Conservation (phyloP, 2,329 filamentous ascomycete genomes). For the Penicillium janthinellum region DNA sequence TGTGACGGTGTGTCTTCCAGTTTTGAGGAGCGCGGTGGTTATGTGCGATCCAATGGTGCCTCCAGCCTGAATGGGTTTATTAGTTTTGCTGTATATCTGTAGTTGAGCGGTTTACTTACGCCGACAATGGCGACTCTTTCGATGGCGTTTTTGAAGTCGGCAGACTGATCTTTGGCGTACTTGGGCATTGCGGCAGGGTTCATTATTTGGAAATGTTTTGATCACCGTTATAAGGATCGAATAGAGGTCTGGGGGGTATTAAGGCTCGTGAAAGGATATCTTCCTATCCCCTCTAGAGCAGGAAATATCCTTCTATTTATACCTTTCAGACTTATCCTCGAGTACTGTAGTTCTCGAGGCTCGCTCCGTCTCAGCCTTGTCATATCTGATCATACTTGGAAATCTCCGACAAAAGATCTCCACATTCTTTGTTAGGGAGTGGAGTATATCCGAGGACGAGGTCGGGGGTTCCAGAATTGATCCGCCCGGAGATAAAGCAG, state of each 20-base stretch:
- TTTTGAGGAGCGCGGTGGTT: background rate
- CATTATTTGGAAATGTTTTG: too few species aligned
- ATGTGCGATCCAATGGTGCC: conserved; percentile 8
- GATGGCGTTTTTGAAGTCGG: conserved; percentile 8
- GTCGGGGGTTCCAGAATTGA: too few species aligned
- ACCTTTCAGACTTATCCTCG: background rate
- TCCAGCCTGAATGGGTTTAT: conserved; percentile 2
- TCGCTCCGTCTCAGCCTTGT: background rate
- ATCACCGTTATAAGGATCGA: too few species aligned
- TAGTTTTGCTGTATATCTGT: background rate
- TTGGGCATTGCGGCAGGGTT: background rate
- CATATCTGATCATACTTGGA: background rate
- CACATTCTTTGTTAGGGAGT: background rate
- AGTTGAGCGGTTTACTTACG: background rate
- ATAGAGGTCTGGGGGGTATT: background rate
- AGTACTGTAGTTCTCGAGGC: background rate
- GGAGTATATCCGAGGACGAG: too few species aligned
- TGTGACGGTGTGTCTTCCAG: conserved; percentile 7
- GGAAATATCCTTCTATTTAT: background rate
- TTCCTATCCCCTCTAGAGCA: background rate
- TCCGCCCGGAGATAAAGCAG: too few species aligned
- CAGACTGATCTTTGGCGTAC: conserved; percentile 11
- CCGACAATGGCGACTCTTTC: conserved; percentile 15
- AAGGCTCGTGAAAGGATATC: background rate
- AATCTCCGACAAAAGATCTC: background rate